These are phyloP conservation scores for Amoebophrya sp. DNA, from an alignment of 169 alveolate genomes.

Conservation along the genomic window DNA sequence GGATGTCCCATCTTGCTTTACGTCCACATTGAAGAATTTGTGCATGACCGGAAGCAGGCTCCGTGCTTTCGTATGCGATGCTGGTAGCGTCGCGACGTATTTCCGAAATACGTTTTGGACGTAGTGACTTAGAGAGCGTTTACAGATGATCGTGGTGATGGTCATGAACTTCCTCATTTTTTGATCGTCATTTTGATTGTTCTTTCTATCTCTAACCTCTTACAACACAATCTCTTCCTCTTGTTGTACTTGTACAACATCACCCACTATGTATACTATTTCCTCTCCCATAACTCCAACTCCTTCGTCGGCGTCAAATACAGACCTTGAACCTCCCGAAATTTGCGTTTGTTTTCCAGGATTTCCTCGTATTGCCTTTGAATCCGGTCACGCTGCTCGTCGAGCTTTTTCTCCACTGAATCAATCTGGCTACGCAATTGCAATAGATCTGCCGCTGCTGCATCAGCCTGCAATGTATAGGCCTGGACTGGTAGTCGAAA, in stretches of 20 bases:
- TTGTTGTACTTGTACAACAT: too few species aligned
- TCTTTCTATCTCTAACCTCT: too few species aligned
- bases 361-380: neutral
- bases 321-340: neutral
- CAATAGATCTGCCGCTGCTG: neutral
- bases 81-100: neutral
- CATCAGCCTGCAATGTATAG: neutral
- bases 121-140: too few species aligned
- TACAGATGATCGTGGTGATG: too few species aligned
- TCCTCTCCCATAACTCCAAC: too few species aligned
- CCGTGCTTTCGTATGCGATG: neutral
- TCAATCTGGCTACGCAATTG: neutral
- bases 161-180: too few species aligned
- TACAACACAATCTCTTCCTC: too few species aligned
- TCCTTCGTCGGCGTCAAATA: neutral
- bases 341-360: neutral
- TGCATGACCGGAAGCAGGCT: neutral
- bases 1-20: too few species aligned
- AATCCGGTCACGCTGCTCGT: neutral
- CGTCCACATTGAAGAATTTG: neutral
- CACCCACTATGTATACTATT: too few species aligned
- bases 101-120: neutral
- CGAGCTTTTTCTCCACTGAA: neutral
- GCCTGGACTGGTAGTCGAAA: neutral
- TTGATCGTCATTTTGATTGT: too few species aligned